phyloP scores from a whole-genome alignment of 805 yeast genomes.

The Yarrowia bubula region DNA sequence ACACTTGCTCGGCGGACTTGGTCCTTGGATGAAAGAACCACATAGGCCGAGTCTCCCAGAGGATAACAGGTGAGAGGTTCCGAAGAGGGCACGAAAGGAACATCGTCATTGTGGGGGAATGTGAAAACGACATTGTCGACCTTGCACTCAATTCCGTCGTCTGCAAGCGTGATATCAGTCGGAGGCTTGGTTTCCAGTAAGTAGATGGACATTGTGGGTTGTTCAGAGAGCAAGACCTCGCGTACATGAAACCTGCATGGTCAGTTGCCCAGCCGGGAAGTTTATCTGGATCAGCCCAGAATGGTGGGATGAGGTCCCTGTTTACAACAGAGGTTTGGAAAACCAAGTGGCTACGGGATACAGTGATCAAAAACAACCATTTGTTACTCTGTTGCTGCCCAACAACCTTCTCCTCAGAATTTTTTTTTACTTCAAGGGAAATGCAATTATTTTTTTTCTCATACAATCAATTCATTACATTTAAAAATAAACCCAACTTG shows the following conservation, averaged over 20 bases:
- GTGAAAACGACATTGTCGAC: constrained; percentile 15
- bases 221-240: not conserved
- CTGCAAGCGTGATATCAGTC: not conserved
- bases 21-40: constrained; percentile 2
- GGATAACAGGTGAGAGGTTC: constrained; percentile 10
- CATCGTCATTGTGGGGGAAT: not conserved
- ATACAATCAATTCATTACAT: no score
- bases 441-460: no score
- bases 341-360: no score
- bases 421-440: no score
- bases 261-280: not conserved
- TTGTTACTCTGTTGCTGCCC: no score
- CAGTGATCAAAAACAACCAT: no score
- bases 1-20: constrained; percentile 11
- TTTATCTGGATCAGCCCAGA: not conserved
- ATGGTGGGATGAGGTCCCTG: no score
- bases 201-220: not conserved
- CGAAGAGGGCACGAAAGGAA: constrained; percentile 8
- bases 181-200: constrained; percentile 1
- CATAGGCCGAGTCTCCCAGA: not conserved
- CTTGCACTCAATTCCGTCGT: not conserved
- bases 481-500: no score
- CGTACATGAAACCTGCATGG: constrained; percentile 1
- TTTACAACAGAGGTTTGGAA: no score
- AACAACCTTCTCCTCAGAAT: no score